These are phyloP conservation scores for Lactifluus pinguis DNA, from an alignment of 768 basidiomycete genomes.

Conservation along the genomic window DNA sequence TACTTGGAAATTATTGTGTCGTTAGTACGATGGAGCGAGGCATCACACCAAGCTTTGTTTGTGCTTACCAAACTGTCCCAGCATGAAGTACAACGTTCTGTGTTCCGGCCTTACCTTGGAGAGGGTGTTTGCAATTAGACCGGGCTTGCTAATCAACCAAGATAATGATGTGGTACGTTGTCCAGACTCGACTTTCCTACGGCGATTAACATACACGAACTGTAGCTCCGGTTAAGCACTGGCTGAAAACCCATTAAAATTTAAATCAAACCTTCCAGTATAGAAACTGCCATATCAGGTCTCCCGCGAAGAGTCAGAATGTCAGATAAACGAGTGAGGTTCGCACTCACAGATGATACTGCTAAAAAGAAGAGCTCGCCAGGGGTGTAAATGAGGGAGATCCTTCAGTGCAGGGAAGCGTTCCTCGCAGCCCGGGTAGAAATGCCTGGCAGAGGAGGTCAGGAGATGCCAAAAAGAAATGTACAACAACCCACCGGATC, in stretches of 20 bases:
- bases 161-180: slow-evolving; percentile 87
- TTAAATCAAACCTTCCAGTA: slow-evolving; percentile 75
- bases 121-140: slow-evolving; percentile 68
- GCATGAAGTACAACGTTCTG: slow-evolving; percentile 70
- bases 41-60: slow-evolving; percentile 1
- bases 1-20: slow-evolving; percentile 33
- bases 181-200: slow-evolving; percentile 84
- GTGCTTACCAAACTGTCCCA: slow-evolving; percentile 65
- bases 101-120: slow-evolving; percentile 49
- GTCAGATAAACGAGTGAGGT: background rate
- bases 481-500: slow-evolving; percentile 52
- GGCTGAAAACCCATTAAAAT: background rate
- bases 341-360: slow-evolving; percentile 70
- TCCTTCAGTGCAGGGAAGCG: slow-evolving; percentile 81
- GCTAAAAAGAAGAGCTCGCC: slow-evolving; percentile 66
- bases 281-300: slow-evolving; percentile 83
- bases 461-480: background rate
- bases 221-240: slow-evolving; percentile 22
- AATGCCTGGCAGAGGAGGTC: slow-evolving; percentile 48
- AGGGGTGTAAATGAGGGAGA: slow-evolving; percentile 62
- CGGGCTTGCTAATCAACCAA: slow-evolving; percentile 78
- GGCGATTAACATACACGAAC: slow-evolving; percentile 84
- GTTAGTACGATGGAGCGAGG: background rate
- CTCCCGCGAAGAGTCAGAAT: slow-evolving; percentile 33
- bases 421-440: slow-evolving; percentile 67